Percentiles rank a stretch among this genome's conserved stretches.
Conservation (phyloP, 228 moss, liverwort and hornwort species). For the Sphagnum magellanicum region DNA sequence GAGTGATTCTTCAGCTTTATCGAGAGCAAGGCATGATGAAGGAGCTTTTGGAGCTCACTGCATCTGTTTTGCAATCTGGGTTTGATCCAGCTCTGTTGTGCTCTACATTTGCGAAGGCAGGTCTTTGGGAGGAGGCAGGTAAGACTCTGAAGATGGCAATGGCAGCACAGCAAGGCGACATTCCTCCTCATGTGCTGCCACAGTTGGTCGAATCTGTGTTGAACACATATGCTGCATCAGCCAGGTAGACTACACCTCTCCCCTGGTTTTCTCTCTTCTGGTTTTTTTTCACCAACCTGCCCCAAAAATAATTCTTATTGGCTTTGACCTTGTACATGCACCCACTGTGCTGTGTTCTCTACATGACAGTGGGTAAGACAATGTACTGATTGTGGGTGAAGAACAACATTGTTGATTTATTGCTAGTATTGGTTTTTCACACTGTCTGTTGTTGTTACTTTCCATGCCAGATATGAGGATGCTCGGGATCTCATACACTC, state of each 20-base stretch:
- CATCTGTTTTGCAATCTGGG: constrained; percentile 18
- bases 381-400: too few relatives aligned
- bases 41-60: constrained; percentile 21
- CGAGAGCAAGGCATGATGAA: constrained; percentile 19
- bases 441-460: too few relatives aligned
- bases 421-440: too few relatives aligned
- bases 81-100: constrained; percentile 24
- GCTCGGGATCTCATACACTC: constrained; percentile 22
- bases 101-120: constrained; percentile 21
- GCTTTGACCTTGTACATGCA: too few relatives aligned
- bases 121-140: constrained; percentile 27
- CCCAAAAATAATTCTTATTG: too few relatives aligned
- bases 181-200: constrained; percentile 4
- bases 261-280: too few relatives aligned
- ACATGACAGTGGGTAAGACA: too few relatives aligned
- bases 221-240: constrained; percentile 9
- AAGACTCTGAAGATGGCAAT: constrained; percentile 19
- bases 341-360: too few relatives aligned
- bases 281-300: too few relatives aligned
- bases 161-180: constrained; percentile 1
- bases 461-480: constrained; percentile 6
- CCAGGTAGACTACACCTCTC: neutral
- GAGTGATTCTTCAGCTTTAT: constrained; percentile 22
- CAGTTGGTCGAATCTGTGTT: constrained; percentile 16
- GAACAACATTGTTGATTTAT: too few relatives aligned